Evolutionary conservation across 345 rosid genomes (phyloP), one percentile per base, ranked within the genome.

Genomic region (Eucalyptus lansdowneana): DNA sequence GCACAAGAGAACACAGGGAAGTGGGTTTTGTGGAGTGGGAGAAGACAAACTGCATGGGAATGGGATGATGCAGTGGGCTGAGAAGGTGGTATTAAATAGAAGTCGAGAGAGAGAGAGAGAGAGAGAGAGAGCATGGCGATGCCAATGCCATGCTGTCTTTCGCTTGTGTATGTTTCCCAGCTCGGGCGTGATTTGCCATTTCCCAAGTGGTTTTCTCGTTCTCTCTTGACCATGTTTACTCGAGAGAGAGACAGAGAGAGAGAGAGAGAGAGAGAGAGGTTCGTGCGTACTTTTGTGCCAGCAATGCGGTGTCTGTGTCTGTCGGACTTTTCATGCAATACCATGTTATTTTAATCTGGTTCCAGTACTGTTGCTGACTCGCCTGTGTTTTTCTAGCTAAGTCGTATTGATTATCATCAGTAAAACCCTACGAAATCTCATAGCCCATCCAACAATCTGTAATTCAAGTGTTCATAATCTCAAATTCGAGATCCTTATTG

Each of bases 21-120:
- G 91, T 91, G 91, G 90, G 89, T 51, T 88, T 81, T 87, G 89
- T 90, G 88, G 91, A 89, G 54, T 87, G 92, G 92, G 88, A 87
- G 92, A 91, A 87, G 91, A 93, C 91, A 92, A 62, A 87, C 87
- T 92, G 94, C 95, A 92, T 93, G 95, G 94, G 93, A 92, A 92
- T 93, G 95, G 94, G 93, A 92, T 91, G 90, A 89, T 92, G 90
- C 27, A 80, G 90, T 40, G 91, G 91, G 90, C 62, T 60, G 76
- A 65, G 49, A 88, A 90, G 58, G 50, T 37, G 11, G 91, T 62
- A 92, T 91, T 94, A 95, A 94, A 93, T 92, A 95, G 91, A 91
- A 90, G 53, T 90, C 17, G 40, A 47, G 81, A 86, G 92, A 72
- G 67, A 83, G 87, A 62, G 69, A 42, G 69, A 40, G 44, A 42